Base-by-base conservation (phyloP, 495 filamentous ascomycete genomes). In the Penicillium subrubescens region DNA sequence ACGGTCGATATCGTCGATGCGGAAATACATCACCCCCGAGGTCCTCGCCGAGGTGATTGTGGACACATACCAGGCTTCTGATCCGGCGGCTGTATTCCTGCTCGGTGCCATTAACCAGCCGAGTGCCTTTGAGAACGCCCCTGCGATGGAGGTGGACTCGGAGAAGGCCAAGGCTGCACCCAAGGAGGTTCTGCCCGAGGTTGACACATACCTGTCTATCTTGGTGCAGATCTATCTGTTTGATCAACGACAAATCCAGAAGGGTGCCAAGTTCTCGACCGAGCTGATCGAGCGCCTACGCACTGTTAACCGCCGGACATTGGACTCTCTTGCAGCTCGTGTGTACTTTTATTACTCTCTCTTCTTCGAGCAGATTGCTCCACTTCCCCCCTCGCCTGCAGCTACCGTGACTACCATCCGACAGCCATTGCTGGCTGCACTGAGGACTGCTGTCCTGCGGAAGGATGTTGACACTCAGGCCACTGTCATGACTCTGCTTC, bases 311-410 rank as follows among this genome's bases (percentile, higher is more conserved):
- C 93, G 95, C 57, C 90, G 95, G 60, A 97, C 95, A 17, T 81
- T 99, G 63, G 95, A 99, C 73, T 91, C 93, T 48, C 87, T 99
- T 33, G 92, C 93, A 55, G 93, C 95, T 44, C 93, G 94, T 73
- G 92, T 95, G 60, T 99, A 98, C 84, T 98, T 97, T 78, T 99
- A 99, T 82, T 96, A 92, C 77, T 92, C 91, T 52, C 81, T 98
- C 60, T 97, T 97, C 82, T 91, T 88, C 77, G 95, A 99, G 82
- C 88, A 94, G 77, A 84, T 94, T 50, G 85, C 87, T 57, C 93
- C 93, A 14, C 84, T 94, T 25, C 91, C 96, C 60, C 94, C 95
- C 17, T 95, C 93, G 23, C 90, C 92, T 19, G 87, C 89, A 64
- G 92, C 94, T 17, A 87, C 92, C 2, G 86, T 96, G 71, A 89